These are phyloP conservation scores for Ceratocystis variospora DNA, from an alignment of 2,329 filamentous ascomycete genomes.

Conservation along the genomic window DNA sequence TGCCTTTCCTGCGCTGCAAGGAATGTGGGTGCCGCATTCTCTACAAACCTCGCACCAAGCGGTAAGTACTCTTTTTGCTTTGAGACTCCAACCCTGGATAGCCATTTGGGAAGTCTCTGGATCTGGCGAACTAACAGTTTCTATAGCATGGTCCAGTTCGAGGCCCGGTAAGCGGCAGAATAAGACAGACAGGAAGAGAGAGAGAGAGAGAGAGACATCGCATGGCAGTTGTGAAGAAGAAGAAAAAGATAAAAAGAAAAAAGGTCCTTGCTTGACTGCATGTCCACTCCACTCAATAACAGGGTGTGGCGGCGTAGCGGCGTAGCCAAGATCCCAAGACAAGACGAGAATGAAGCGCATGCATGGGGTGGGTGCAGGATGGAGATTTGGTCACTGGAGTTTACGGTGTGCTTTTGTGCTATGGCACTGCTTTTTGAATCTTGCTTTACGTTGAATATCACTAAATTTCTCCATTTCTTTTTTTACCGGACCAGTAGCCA, in stretches of 20 bases:
- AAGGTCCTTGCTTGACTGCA: not conserved
- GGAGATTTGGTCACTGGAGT: slow-evolving; percentile 1
- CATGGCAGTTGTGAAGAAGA: not conserved
- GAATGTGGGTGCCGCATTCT: slow-evolving; percentile 90
- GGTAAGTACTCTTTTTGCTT: slow-evolving; percentile 44
- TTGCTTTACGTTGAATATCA: slow-evolving; percentile 4
- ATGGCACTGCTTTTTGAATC: not conserved
- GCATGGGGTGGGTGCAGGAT: not conserved
- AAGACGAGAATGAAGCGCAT: slow-evolving; percentile 1
- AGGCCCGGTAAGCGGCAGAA: slow-evolving; percentile 52
- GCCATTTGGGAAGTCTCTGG: not conserved
- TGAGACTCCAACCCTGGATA: not conserved
- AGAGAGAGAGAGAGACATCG: not conserved
- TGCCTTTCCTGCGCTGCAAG: slow-evolving; percentile 88
- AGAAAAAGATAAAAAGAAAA: not conserved
- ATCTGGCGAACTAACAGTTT: slow-evolving; percentile 19
- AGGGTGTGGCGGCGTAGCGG: not conserved
- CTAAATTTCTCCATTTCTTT: not conserved
- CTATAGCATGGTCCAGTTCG: slow-evolving; percentile 89
- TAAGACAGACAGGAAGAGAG: not conserved
- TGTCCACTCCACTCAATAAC: not conserved
- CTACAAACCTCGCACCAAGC: slow-evolving; percentile 95
- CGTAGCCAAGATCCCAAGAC: not conserved
- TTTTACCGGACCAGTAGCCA: not conserved
- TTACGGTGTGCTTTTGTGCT: not conserved